Conservation (phyloP, 345 rosid genomes). For the Syzygium grande region DNA sequence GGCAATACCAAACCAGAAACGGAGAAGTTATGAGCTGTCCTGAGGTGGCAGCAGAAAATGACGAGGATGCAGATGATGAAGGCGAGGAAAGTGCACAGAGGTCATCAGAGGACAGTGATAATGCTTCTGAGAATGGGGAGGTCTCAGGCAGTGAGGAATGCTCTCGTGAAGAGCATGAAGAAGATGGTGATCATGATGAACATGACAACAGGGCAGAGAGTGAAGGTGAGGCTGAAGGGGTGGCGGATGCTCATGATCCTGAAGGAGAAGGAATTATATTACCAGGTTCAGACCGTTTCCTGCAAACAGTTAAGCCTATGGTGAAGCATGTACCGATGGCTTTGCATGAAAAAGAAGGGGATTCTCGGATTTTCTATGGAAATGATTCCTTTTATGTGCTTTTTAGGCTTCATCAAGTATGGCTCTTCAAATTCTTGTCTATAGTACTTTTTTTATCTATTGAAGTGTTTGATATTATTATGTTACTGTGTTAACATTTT, state of each 20-base stretch:
- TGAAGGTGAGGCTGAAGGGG: conserved; percentile 93
- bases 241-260: conserved; percentile 66
- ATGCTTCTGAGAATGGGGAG: conserved; percentile 80
- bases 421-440: conserved; percentile 1
- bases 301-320: conserved; percentile 70
- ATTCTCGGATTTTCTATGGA: conserved; percentile 74
- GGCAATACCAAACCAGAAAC: conserved; percentile 33
- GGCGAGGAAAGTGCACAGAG: conserved; percentile 83
- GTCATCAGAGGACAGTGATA: conserved; percentile 86
- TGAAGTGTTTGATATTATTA: neutral
- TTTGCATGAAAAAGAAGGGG: conserved; percentile 36
- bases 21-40: conserved; percentile 36
- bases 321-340: conserved; percentile 62
- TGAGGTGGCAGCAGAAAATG: conserved; percentile 64
- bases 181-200: conserved; percentile 54
- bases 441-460: neutral
- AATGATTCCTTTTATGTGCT: conserved; percentile 91
- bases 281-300: conserved; percentile 65
- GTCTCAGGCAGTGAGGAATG: conserved; percentile 80
- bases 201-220: conserved; percentile 67
- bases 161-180: conserved; percentile 77
- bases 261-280: conserved; percentile 59
- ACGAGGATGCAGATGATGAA: conserved; percentile 74
- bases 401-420: conserved; percentile 96
- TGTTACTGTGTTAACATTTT: neutral